Evolutionary conservation across 139 green algal species (phyloP).

Genomic region (Chlamydomonas schloesseri): DNA sequence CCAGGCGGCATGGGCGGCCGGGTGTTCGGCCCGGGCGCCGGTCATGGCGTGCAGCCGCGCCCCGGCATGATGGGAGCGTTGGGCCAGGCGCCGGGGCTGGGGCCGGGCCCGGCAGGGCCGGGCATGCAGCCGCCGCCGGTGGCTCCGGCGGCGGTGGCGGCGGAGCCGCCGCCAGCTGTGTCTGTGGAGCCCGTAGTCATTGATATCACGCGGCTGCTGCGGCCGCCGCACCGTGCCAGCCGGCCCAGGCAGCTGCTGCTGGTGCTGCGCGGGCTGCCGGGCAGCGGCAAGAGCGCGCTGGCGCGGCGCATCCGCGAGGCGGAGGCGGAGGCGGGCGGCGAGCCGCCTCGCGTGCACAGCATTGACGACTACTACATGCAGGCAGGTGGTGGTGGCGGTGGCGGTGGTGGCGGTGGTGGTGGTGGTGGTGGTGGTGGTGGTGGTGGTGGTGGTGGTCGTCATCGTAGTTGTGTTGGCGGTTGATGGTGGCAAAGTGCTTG

Average conservation of each 20-base stretch:
- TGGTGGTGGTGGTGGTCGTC: too few relatives aligned
- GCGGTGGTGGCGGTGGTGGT: neutral
- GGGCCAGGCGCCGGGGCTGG: neutral
- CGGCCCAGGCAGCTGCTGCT: slow-evolving; percentile 74
- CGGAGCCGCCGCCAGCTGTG: neutral
- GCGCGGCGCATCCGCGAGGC: slow-evolving; percentile 73
- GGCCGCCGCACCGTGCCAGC: slow-evolving; percentile 46
- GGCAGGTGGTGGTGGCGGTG: slow-evolving; percentile 45
- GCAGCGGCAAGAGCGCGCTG: slow-evolving; percentile 84
- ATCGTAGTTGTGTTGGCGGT: too few relatives aligned
- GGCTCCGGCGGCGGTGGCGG: neutral
- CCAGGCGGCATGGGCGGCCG: too few relatives aligned
- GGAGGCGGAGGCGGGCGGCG: slow-evolving; percentile 71
- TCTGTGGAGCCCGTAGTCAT: slow-evolving; percentile 9
- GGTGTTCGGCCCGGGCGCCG: too few relatives aligned
- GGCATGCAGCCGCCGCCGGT: neutral
- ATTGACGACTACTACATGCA: slow-evolving; percentile 93
- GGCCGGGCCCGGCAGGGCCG: neutral
- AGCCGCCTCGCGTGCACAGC: slow-evolving; percentile 78
- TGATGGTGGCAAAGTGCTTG: too few relatives aligned
- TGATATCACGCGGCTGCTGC: slow-evolving; percentile 44
- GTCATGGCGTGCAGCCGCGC: too few relatives aligned
- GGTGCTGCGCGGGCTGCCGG: slow-evolving; percentile 80
- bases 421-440: too few relatives aligned
- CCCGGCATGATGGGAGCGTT: too few relatives aligned